phyloP scores from a whole-genome alignment of 768 basidiomycete species.

The Cystobasidium ongulense region DNA sequence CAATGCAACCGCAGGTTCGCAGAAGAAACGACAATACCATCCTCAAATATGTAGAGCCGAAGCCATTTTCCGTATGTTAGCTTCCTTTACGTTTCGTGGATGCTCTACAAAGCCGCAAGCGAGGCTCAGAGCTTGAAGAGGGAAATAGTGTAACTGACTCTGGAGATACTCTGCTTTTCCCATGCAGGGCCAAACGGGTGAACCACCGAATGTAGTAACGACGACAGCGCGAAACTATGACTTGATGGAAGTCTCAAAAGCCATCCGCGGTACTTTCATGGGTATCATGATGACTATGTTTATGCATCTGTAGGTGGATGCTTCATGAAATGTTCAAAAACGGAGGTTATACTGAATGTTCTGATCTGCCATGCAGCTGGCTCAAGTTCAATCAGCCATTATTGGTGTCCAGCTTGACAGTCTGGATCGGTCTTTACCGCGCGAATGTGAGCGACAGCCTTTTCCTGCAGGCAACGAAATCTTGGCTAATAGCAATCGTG shows the following conservation, averaged over 20 bases:
- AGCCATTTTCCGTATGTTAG: conserved; percentile 52
- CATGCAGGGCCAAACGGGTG: conserved; percentile 49
- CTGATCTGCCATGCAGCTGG: not conserved
- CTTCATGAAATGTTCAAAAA: conserved; percentile 61
- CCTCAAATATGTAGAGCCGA: conserved; percentile 86
- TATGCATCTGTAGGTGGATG: conserved; percentile 87
- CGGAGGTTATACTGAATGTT: not conserved
- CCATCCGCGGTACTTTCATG: conserved; percentile 47
- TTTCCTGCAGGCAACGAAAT: not conserved
- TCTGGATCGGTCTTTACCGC: conserved; percentile 11
- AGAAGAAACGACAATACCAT: conserved; percentile 91
- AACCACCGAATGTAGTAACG: conserved; percentile 68
- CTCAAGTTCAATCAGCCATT: conserved; percentile 20
- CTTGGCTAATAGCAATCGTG: not conserved
- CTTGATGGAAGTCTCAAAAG: conserved; percentile 72
- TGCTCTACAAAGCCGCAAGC: no score
- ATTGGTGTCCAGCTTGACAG: conserved; percentile 21
- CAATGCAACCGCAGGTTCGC: conserved; percentile 58
- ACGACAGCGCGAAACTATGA: conserved; percentile 93
- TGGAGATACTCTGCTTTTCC: not conserved
- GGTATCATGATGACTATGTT: conserved; percentile 60
- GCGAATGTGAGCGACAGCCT: conserved; percentile 16
- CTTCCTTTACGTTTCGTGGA: not conserved
- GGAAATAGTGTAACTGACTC: no score
- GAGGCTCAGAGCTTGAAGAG: no score